Percentiles rank a stretch among this genome's conserved stretches.
Evolutionary conservation across 129 eudicot species (phyloP).

Genomic region (Flaveria sonorensis): DNA sequence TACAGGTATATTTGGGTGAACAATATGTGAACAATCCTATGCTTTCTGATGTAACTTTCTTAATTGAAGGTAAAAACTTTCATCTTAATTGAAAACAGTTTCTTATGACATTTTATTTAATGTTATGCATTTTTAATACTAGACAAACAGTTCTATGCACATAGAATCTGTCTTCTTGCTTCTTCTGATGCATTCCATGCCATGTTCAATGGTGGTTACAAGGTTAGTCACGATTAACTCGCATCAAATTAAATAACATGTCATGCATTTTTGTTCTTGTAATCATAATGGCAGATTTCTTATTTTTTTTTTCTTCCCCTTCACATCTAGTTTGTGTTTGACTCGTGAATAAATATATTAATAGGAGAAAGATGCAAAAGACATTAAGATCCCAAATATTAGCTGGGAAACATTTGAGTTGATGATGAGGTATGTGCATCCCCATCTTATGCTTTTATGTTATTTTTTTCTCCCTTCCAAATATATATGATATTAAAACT

Average conservation of each 20-base stretch:
- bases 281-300: neutral
- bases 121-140: conserved; percentile 23
- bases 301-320: neutral
- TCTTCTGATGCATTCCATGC: conserved; percentile 97
- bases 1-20: conserved; percentile 83
- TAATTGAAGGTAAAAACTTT: conserved; percentile 67
- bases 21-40: conserved; percentile 77
- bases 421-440: conserved; percentile 79
- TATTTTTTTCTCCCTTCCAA: no score
- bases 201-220: conserved; percentile 93
- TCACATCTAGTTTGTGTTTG: neutral
- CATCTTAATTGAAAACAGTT: neutral
- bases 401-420: conserved; percentile 88
- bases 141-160: conserved; percentile 89
- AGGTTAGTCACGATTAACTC: conserved; percentile 47
- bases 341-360: conserved; percentile 16
- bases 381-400: conserved; percentile 83
- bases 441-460: no score
- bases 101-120: neutral
- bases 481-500: neutral
- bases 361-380: conserved; percentile 88
- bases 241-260: neutral
- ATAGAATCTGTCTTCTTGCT: conserved; percentile 86
- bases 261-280: neutral
- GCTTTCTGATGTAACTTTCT: conserved; percentile 77